These are phyloP conservation scores for Falciphora oryzae DNA, from an alignment of 2,329 filamentous ascomycete species.

Conservation along the genomic window DNA sequence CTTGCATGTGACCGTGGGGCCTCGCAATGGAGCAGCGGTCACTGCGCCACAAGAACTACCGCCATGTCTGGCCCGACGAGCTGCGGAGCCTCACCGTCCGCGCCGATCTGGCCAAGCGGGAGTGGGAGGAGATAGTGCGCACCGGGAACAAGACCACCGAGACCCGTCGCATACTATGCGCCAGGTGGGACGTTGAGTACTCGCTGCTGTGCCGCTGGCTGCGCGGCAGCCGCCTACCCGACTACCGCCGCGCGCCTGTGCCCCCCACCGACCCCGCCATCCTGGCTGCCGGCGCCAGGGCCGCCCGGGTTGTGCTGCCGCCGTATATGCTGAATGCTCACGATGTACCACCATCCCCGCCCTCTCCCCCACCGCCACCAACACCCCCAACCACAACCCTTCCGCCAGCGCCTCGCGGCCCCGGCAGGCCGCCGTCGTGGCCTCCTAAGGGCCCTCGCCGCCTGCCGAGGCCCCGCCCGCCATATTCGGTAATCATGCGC, in stretches of 20 bases:
- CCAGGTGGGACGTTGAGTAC: constrained; percentile 1
- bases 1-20: too few relatives aligned
- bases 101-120: constrained; percentile 3
- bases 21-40: too few relatives aligned
- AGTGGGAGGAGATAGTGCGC: constrained; percentile 4
- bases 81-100: not conserved
- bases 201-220: constrained; percentile 3
- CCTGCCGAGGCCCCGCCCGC: not conserved
- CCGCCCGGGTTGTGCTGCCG: too few relatives aligned
- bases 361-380: not conserved
- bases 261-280: not conserved
- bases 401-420: too few relatives aligned
- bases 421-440: not conserved
- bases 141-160: not conserved
- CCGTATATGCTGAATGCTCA: not conserved
- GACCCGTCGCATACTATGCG: constrained; percentile 1
- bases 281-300: not conserved
- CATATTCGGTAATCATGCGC: not conserved
- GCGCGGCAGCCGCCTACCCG: not conserved
- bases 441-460: not conserved
- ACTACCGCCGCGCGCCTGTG: not conserved
- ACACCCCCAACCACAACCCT: too few relatives aligned
- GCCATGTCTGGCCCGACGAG: not conserved
- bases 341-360: not conserved
- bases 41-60: too few relatives aligned